Evolutionary conservation across 108 stramenopile genomes (phyloP).

Genomic region (Fragilaria radians): DNA sequence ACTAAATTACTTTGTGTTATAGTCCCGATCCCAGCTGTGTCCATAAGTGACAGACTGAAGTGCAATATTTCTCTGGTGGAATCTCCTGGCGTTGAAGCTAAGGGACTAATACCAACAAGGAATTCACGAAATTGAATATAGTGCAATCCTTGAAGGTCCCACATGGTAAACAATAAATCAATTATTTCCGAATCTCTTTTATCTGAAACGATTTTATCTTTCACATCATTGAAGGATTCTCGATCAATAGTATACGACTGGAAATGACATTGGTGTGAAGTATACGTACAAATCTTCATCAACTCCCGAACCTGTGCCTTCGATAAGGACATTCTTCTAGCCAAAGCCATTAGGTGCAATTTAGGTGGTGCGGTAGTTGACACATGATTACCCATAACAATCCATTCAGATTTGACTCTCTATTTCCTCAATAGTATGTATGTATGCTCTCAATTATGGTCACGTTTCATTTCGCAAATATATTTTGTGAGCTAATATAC

Average conservation of each 20-base stretch:
- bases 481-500: too few relatives aligned
- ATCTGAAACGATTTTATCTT: conserved; percentile 11
- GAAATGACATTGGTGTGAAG: conserved; percentile 5
- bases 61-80: conserved; percentile 18
- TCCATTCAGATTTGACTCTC: too few relatives aligned
- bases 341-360: conserved; percentile 17
- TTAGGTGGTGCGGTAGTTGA: not conserved
- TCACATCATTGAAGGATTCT: conserved; percentile 17
- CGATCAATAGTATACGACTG: conserved; percentile 8
- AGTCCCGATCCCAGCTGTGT: conserved; percentile 16
- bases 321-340: conserved; percentile 5
- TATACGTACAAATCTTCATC: conserved; percentile 1
- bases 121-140: conserved; percentile 29
- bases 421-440: too few relatives aligned
- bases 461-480: too few relatives aligned
- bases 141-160: conserved; percentile 33
- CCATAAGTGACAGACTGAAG: conserved; percentile 36
- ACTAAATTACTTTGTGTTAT: conserved; percentile 17
- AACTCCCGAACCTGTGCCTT: conserved; percentile 11
- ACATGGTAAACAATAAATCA: conserved; percentile 54
- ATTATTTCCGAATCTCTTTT: conserved; percentile 32
- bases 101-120: conserved; percentile 44
- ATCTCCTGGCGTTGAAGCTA: conserved; percentile 40
- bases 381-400: not conserved
- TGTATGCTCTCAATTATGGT: too few relatives aligned